A percentile compares a stretch with the other conserved stretches of the same genome.
Conservation (phyloP, 148 eudicot genomes). For the Mesembryanthemum crystallinum region DNA sequence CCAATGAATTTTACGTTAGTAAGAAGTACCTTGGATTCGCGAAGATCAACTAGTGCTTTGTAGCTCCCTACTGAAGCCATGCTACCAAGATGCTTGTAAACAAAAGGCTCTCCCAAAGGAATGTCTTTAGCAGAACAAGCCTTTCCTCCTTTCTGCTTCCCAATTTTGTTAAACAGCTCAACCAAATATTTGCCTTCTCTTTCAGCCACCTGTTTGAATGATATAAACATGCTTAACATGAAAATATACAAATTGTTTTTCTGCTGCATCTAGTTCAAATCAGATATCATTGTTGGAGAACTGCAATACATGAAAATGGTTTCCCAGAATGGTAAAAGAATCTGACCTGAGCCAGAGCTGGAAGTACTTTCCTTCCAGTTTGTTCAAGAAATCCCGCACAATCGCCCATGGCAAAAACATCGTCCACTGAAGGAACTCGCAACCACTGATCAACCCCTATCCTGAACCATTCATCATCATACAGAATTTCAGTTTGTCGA, state of each 20-base stretch:
- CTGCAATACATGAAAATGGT: not conserved
- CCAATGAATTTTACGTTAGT: not conserved
- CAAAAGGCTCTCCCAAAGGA: conserved; percentile 66
- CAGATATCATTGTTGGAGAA: too few species aligned
- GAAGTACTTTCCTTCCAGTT: conserved; percentile 74
- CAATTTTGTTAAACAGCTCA: conserved; percentile 51
- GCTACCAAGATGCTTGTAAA: conserved; percentile 85
- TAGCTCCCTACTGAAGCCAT: conserved; percentile 94
- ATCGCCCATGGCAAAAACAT: conserved; percentile 87
- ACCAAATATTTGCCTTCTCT: conserved; percentile 81
- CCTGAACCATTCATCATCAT: conserved; percentile 32
- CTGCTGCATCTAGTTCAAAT: too few species aligned
- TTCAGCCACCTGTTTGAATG: conserved; percentile 68
- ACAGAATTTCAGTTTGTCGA: not conserved
- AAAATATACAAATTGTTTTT: not conserved
- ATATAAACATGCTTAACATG: not conserved
- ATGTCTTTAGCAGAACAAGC: conserved; percentile 55
- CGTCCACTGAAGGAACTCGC: conserved; percentile 71
- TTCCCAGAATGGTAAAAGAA: not conserved
- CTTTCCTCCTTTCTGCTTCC: conserved; percentile 64
- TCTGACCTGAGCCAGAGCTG: conserved; percentile 88
- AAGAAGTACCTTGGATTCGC: conserved; percentile 62
- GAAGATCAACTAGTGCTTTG: conserved; percentile 89
- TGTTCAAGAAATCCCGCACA: conserved; percentile 83
- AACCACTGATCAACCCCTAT: conserved; percentile 86